Evolutionary conservation across 2,329 filamentous ascomycete species (phyloP).

Genomic region (Colletotrichum sp.): DNA sequence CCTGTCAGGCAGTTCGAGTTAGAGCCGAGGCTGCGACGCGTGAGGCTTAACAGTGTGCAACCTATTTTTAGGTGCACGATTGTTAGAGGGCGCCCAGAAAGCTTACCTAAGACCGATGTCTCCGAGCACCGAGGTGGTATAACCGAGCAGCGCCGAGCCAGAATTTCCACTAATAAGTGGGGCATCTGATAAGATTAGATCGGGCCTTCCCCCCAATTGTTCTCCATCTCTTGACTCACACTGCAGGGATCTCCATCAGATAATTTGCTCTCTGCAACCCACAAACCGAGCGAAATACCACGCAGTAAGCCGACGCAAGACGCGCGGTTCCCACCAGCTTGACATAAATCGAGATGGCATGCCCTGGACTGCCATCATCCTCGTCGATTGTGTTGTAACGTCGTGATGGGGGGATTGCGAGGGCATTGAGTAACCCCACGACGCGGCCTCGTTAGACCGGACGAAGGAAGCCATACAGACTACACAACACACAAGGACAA

Average conservation of each 20-base stretch:
- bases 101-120: slow-evolving; percentile 3
- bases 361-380: not conserved
- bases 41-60: not conserved
- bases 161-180: not conserved
- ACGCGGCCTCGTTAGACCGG: not conserved
- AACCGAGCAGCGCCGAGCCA: slow-evolving; percentile 2
- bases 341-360: not conserved
- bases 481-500: not conserved
- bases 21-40: not conserved
- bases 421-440: not conserved
- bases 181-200: slow-evolving; percentile 24
- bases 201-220: slow-evolving; percentile 6
- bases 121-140: slow-evolving; percentile 10
- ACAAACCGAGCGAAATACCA: slow-evolving; percentile 1
- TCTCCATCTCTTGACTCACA: slow-evolving; percentile 18
- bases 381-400: not conserved
- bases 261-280: slow-evolving; percentile 10
- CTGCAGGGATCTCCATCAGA: slow-evolving; percentile 18
- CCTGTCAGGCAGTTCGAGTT: slow-evolving; percentile 3
- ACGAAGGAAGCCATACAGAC: not conserved
- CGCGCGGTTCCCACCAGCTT: not conserved
- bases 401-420: not conserved
- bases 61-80: rapidly evolving
- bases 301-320: not conserved
- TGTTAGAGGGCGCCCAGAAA: not conserved